Evolutionary conservation across 164 flowering plant genomes (phyloP), one percentile per base, ranked within the genome.

Genomic region (Nelumbo lutea): DNA sequence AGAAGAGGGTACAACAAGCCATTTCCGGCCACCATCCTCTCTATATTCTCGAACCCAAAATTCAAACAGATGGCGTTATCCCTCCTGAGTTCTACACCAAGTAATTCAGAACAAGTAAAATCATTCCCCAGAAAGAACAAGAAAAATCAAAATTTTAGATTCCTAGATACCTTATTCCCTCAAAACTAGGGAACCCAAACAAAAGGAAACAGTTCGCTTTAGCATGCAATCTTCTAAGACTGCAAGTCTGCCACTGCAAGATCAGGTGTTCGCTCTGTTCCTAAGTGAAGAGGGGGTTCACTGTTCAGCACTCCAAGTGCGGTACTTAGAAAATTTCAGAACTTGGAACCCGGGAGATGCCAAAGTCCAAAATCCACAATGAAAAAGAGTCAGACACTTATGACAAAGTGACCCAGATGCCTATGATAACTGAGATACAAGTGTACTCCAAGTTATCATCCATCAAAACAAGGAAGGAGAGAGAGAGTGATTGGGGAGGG

Each of bases 1-100:
- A 89, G 68, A 72, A 90, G 71, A 63, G 87, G 91, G 84, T 78
- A 88, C 7, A 86, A 70, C 69, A 82, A 42, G 69, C 88, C 86
- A 78, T 86, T 84, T 41, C 82, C 81, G 14, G 72, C 81, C 63
- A 75, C 67, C 90, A 85, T 86, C 74, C 59, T 80, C 64, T 55
- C 69, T 14, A 4, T 11, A 9, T 5, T 53, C 9, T 45, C 5
- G n/a, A 42, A 48, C 67, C 47, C 66, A 53, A 53, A 53, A 53
- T 2, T 13, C 11, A 15, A 9, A 11, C 4, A 53, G 57, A 3
- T 13, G 11, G 11, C 14, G 2, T 9, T 53, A 7, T 51, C 13
- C 11, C 13, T 14, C 14, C 2, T 14, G 14, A 53, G 57, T 11
- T 53, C 13, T 53, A 10, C 11, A 53, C 2, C 57, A 10, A 27